These are phyloP conservation scores for Groenewaldozyma auringiensis DNA, from an alignment of 1,139 yeast genomes.

Conservation along the genomic window DNA sequence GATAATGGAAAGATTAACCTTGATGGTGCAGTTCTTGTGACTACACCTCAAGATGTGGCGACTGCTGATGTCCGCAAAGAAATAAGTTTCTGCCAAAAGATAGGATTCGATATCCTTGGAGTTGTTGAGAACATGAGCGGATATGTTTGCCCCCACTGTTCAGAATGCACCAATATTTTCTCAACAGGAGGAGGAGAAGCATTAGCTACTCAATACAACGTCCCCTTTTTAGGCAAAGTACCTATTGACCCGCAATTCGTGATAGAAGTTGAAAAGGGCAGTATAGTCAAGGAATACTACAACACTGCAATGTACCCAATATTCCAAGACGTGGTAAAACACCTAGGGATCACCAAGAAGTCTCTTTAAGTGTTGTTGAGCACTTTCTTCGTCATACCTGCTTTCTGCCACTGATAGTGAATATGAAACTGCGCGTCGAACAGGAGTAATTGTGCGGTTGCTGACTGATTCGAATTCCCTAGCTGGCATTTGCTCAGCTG, in stretches of 20 bases:
- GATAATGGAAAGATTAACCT: conserved; percentile 36
- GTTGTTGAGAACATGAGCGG: conserved; percentile 96
- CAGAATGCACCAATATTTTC: conserved; percentile 79
- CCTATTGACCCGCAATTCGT: conserved; percentile 94
- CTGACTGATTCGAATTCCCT: conserved; percentile 8
- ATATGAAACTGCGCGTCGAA: conserved; percentile 4
- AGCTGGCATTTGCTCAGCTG: conserved; percentile 4
- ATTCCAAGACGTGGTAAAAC: conserved; percentile 45
- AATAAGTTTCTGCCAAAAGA: conserved; percentile 84
- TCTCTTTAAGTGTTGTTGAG: conserved; percentile 6
- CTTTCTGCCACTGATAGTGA: not conserved
- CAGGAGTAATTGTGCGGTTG: conserved; percentile 4
- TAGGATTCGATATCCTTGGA: conserved; percentile 72
- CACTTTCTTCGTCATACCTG: conserved; percentile 7
- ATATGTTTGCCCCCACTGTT: conserved; percentile 88
- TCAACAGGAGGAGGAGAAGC: conserved; percentile 87
- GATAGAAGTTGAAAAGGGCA: conserved; percentile 57
- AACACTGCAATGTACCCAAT: conserved; percentile 37
- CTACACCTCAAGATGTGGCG: conserved; percentile 94
- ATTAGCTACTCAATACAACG: conserved; percentile 51
- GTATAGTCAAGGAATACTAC: conserved; percentile 34
- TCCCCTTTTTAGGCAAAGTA: conserved; percentile 73
- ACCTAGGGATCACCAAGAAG: conserved; percentile 13
- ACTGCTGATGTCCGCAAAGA: conserved; percentile 92
- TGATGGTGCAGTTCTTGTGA: conserved; percentile 89